phyloP scores from a whole-genome alignment of 2,329 filamentous ascomycete species.

The Aspergillus sp. region DNA sequence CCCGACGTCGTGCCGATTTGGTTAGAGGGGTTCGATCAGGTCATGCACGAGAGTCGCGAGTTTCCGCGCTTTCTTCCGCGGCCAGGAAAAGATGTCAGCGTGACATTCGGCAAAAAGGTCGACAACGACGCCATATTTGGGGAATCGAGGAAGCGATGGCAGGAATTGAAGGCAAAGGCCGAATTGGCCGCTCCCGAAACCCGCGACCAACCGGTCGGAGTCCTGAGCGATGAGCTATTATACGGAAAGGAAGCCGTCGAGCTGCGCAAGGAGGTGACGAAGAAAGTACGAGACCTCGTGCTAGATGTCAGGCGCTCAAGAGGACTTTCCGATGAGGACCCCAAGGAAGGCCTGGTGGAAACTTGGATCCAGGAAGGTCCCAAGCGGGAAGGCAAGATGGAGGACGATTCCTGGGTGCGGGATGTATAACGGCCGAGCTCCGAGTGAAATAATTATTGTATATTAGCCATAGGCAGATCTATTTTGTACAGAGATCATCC shows the following conservation, averaged over 20 bases:
- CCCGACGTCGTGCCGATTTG: slow-evolving; percentile 93
- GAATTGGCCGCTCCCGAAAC: slow-evolving; percentile 46
- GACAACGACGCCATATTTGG: slow-evolving; percentile 75
- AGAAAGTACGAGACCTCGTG: slow-evolving; percentile 74
- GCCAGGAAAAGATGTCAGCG: slow-evolving; percentile 61
- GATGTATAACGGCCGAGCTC: slow-evolving; percentile 46
- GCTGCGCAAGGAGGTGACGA: slow-evolving; percentile 76
- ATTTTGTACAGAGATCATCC: neutral
- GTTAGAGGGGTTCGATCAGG: slow-evolving; percentile 80
- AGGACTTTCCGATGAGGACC: slow-evolving; percentile 78
- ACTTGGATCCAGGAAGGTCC: slow-evolving; percentile 69
- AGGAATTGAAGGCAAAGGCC: slow-evolving; percentile 58
- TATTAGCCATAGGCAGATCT: slow-evolving; percentile 9
- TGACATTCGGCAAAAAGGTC: slow-evolving; percentile 64
- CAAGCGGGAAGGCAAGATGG: slow-evolving; percentile 56
- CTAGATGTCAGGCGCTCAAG: slow-evolving; percentile 70
- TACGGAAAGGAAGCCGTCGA: slow-evolving; percentile 72
- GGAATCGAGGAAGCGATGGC: slow-evolving; percentile 73
- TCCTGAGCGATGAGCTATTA: slow-evolving; percentile 64
- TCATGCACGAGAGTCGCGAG: slow-evolving; percentile 80
- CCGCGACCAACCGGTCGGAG: slow-evolving; percentile 47
- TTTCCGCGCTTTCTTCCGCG: slow-evolving; percentile 83
- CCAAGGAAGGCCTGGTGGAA: slow-evolving; percentile 72
- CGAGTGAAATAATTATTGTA: slow-evolving; percentile 10
- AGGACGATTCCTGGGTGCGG: slow-evolving; percentile 61